Evolutionary conservation across 345 rosid genomes (phyloP), one percentile per base, ranked within the genome.

Genomic region (Rhodamnia rubescens): DNA sequence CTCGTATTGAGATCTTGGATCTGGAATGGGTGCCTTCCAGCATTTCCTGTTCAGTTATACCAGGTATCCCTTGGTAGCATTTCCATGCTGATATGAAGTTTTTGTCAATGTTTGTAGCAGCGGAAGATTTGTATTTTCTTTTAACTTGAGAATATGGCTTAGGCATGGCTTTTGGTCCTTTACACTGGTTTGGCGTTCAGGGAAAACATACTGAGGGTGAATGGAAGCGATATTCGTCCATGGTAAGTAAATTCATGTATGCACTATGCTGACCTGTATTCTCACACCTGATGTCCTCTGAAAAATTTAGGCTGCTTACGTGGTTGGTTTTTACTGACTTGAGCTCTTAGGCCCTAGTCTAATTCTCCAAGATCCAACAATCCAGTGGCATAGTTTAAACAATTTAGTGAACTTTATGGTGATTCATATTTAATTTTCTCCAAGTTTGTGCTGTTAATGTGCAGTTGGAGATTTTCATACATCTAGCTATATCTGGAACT

Each of bases 201-300:
- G 51, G 99, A 98, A 88, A 98, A 97, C 87, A 94, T 96, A 86
- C 88, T 98, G 86, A 92, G 98, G 92, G 98, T 93, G 61, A 98
- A 98, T 89, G 99, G 99, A 87, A 98, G 99, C 57, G 99, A 95
- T 87, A 98, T 98, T 85, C 99, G 99, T 88, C 90, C 99, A 82
- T 98, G 99, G 99, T 98, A 93, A 88, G 87, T 11, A 8, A 49
- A 40, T 74, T 81, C 61, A 64, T 53, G 58, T 80, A 7, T 27
- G 9, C 42, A n/a, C 78, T 36, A 32, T 36, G 47, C 47, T 69
- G 78, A 69, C 47, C 78, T 32, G 47, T 18, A 32, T 69, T 69
- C 47, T 32, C 21, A 36, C 18, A 36, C 26, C 26, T 18, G 78
- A 69, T 69, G 47, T 69, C 78, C 24, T 69, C 47, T 36, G 22